Base-by-base conservation (phyloP, 2,329 filamentous ascomycete species). In the Periconia macrospinosa region DNA sequence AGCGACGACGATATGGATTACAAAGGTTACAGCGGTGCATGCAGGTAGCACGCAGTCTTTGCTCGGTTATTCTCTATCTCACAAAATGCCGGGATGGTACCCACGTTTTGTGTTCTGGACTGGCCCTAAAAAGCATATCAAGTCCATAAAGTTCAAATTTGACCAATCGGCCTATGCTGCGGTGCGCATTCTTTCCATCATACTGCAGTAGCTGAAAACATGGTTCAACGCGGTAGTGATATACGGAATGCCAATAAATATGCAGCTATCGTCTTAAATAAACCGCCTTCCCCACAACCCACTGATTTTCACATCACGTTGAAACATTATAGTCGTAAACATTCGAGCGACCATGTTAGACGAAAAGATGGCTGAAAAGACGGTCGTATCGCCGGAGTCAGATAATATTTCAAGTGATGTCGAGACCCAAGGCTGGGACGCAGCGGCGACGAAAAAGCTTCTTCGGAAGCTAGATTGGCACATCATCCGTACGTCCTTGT, bases 391-490 rank as follows among this genome's bases (percentile, higher is more conserved):
- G 13, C 40, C 54, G 41, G 51, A 49, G 5, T 48, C 55, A 13
- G 58, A 61, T 8, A 42, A 60, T 15, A 47, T 53, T 7, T 44
- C 52, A 18, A 59, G 59, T 8, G 62, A 70, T 42, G 50, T 63
- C n/a, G 69, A 71, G 44, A 40, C 53, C 1, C 62, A 66, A 35
- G 68, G 66, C 23, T 78, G 72, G 47, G 76, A 79, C 54, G 62
- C 52, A 20, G 55, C 57, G 23, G 72, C 73, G 15, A 84, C 78
- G n/a, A 82, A 77, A 58, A 76, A 72, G 51, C 76, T 86, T 0
- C 63, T 86, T 37, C 73, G 80, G 61, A 82, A 81, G 69, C 74
- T 83, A 58, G 80, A 86, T 67, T 71, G 78, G 74, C 74, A 79
- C 62, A 77, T 87, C 19, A 80, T 86, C 43, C 84, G 33, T 37